Percentiles rank a stretch among this genome's conserved stretches.
These are phyloP conservation scores for Fusarium oligoseptatum DNA, from an alignment of 2,329 filamentous ascomycete genomes.

Conservation along the genomic window DNA sequence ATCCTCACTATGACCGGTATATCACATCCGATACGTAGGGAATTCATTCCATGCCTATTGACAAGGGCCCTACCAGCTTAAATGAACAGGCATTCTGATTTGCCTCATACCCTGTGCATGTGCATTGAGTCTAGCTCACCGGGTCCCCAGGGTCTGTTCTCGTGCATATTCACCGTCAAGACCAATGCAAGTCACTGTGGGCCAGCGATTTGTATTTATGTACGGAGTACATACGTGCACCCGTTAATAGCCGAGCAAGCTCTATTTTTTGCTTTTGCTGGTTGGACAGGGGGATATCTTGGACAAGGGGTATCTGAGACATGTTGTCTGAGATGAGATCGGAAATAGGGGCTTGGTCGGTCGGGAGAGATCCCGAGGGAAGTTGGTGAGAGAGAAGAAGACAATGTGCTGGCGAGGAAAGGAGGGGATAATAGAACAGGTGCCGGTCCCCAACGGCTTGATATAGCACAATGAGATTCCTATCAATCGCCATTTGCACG, in stretches of 20 bases:
- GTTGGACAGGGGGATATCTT: not conserved
- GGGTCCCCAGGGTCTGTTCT: not conserved
- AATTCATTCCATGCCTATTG: not conserved
- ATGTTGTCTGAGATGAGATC: not conserved
- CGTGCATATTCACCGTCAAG: not conserved
- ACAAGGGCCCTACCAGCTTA: not conserved
- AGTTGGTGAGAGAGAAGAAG: not conserved
- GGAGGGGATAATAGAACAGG: rapidly evolving
- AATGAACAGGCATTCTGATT: not conserved
- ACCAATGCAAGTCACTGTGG: not conserved
- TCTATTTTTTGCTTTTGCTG: not conserved
- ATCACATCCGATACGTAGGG: not conserved
- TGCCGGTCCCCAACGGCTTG: rapidly evolving
- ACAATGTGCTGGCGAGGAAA: not conserved
- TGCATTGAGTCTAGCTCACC: not conserved
- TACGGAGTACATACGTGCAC: not conserved
- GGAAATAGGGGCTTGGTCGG: not conserved
- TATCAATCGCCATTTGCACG: not conserved
- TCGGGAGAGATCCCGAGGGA: not conserved
- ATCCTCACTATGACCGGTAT: not conserved
- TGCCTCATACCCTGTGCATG: not conserved
- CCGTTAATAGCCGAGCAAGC: not conserved
- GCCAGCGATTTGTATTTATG: not conserved
- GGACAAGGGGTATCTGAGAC: not conserved
- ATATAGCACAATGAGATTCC: too few relatives aligned